phyloP scores from a whole-genome alignment of 148 eudicot genomes.

The Vaccinium myrtillus region DNA sequence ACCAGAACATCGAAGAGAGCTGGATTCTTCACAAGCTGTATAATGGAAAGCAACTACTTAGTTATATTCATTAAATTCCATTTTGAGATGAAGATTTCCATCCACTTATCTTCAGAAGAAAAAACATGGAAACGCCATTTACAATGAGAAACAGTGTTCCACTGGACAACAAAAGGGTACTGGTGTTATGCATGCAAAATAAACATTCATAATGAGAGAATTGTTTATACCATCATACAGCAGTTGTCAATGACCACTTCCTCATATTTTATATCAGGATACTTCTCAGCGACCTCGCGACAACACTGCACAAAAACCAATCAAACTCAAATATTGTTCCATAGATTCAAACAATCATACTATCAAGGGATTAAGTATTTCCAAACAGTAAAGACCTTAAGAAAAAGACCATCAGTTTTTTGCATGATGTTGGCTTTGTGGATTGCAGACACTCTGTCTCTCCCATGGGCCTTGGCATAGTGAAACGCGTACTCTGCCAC shows the following conservation, averaged over 20 bases:
- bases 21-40: conserved; percentile 98
- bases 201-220: not conserved
- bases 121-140: not conserved
- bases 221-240: conserved; percentile 85
- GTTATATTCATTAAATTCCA: not conserved
- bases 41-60: conserved; percentile 18
- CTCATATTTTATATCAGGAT: conserved; percentile 88
- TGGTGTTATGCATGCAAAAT: not conserved
- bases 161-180: not conserved
- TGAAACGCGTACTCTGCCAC: conserved; percentile 98
- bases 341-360: not conserved
- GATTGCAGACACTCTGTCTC: conserved; percentile 90
- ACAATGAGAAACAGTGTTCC: not conserved
- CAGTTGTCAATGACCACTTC: conserved; percentile 97
- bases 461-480: conserved; percentile 89
- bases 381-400: conserved; percentile 51
- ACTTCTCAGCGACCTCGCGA: conserved; percentile 97
- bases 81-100: not conserved
- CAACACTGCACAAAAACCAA: conserved; percentile 66
- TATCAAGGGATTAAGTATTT: not conserved
- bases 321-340: conserved; percentile 15
- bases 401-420: conserved; percentile 97
- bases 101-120: not conserved
- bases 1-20: conserved; percentile 92
- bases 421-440: conserved; percentile 99